Conservation (phyloP, 495 filamentous ascomycete genomes). For the Chaetomium fimeti region DNA sequence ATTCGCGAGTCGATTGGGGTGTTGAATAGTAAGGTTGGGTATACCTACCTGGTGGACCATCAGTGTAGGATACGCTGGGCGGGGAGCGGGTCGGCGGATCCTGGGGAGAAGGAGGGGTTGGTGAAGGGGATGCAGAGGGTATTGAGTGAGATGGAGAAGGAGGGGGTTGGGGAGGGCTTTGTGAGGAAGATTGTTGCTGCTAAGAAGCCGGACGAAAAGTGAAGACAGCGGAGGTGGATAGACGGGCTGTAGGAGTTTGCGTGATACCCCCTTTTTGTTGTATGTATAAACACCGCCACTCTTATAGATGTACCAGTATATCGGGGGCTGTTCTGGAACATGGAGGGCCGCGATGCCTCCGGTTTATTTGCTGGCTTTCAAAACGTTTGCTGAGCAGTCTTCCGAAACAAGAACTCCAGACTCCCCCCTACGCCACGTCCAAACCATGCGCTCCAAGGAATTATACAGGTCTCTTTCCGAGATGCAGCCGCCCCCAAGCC, state of each 20-base stretch:
- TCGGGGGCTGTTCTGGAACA: background rate
- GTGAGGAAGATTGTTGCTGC: conserved; percentile 17
- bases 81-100: conserved; percentile 73
- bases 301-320: conserved; percentile 3
- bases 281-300: conserved; percentile 16
- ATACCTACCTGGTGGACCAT: conserved; percentile 87
- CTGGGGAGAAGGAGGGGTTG: conserved; percentile 67
- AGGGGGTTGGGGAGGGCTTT: conserved; percentile 25
- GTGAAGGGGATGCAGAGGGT: conserved; percentile 67
- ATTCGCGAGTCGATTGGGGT: conserved; percentile 76
- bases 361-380: background rate
- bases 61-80: conserved; percentile 93
- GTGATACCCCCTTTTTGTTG: conserved; percentile 21
- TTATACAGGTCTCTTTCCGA: conserved; percentile 8
- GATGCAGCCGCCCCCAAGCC: background rate
- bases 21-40: conserved; percentile 86
- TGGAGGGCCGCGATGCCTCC: no score
- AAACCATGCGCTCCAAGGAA: conserved; percentile 7
- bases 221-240: background rate
- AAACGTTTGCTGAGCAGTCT: background rate
- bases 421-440: conserved; percentile 2
- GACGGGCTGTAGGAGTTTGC: background rate
- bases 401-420: background rate
- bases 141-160: conserved; percentile 55
- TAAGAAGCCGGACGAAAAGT: conserved; percentile 12